Evolutionary conservation across 257 asterid species (phyloP).

Genomic region (Marsdenia floribunda): DNA sequence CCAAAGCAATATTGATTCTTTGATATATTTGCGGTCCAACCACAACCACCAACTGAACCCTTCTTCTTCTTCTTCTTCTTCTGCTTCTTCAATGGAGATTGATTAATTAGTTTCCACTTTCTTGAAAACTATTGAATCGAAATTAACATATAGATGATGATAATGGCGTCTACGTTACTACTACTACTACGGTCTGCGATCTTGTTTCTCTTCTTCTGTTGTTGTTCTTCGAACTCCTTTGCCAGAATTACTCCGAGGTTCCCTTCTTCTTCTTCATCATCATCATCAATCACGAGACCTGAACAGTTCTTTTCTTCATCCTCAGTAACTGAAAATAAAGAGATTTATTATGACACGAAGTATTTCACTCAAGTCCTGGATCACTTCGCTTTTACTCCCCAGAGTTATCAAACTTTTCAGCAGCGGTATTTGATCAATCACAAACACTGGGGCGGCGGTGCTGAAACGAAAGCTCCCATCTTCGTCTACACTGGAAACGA

Average conservation of each 20-base stretch:
- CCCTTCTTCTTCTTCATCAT: conserved; percentile 26
- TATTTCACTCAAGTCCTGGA: conserved; percentile 75
- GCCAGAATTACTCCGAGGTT: conserved; percentile 16
- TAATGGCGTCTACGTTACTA: conserved; percentile 13
- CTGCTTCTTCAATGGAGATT: too few relatives aligned
- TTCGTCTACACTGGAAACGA: conserved; percentile 92
- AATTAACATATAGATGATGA: too few relatives aligned
- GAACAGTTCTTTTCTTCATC: conserved; percentile 14
- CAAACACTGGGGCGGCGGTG: conserved; percentile 79
- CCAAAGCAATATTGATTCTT: background rate
- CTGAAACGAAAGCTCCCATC: conserved; percentile 54
- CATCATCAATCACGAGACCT: conserved; percentile 23
- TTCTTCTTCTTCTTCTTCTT: too few relatives aligned
- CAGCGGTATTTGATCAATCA: conserved; percentile 67
- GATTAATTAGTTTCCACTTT: background rate
- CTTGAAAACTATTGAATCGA: background rate
- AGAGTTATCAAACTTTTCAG: conserved; percentile 67
- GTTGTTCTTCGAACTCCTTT: conserved; percentile 1
- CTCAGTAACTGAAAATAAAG: conserved; percentile 10
- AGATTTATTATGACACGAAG: conserved; percentile 45
- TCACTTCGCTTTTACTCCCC: conserved; percentile 73
- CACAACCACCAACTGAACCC: too few relatives aligned
- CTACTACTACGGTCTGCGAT: background rate
- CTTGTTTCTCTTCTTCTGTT: conserved; percentile 4
- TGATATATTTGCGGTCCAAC: background rate